These are phyloP conservation scores for Geranomyces michiganensis DNA, from an alignment of 192 early-diverging fungal genomes.

Conservation along the genomic window DNA sequence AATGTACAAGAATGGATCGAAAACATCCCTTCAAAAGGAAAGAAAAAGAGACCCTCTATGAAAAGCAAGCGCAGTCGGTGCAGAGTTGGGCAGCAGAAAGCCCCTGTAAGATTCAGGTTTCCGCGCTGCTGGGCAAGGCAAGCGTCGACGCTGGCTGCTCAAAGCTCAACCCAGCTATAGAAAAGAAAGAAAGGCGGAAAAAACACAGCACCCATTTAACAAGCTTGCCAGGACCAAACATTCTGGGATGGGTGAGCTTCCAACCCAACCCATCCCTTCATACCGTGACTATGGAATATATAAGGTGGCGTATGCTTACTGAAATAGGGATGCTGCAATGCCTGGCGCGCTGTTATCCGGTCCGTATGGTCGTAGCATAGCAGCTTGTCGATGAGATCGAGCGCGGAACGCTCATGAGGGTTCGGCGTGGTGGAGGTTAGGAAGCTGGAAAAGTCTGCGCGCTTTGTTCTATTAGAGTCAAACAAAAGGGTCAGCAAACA, in stretches of 20 bases:
- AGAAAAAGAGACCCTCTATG: no score
- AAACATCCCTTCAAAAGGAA: no score
- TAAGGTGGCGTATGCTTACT: background rate
- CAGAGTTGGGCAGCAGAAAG: no score
- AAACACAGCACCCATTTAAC: background rate
- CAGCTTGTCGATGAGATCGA: conserved; percentile 89
- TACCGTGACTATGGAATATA: no score
- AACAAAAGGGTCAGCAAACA: background rate
- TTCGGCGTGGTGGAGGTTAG: background rate
- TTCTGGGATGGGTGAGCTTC: no score
- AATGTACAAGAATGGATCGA: no score
- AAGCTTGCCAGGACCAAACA: no score
- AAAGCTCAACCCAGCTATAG: background rate
- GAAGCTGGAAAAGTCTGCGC: background rate
- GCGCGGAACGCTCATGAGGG: conserved; percentile 54
- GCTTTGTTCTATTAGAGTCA: background rate
- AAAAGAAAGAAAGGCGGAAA: background rate
- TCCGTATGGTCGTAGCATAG: conserved; percentile 94
- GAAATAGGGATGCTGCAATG: conserved; percentile 91
- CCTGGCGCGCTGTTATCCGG: conserved; percentile 82
- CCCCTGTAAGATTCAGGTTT: conserved; percentile 3
- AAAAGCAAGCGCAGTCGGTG: no score
- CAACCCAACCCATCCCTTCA: no score
- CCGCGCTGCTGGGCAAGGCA: background rate
- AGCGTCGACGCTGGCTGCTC: background rate